Evolutionary conservation across 495 filamentous ascomycete genomes (phyloP), one percentile per base, ranked within the genome.

Genomic region (Penicillium diatomitis): DNA sequence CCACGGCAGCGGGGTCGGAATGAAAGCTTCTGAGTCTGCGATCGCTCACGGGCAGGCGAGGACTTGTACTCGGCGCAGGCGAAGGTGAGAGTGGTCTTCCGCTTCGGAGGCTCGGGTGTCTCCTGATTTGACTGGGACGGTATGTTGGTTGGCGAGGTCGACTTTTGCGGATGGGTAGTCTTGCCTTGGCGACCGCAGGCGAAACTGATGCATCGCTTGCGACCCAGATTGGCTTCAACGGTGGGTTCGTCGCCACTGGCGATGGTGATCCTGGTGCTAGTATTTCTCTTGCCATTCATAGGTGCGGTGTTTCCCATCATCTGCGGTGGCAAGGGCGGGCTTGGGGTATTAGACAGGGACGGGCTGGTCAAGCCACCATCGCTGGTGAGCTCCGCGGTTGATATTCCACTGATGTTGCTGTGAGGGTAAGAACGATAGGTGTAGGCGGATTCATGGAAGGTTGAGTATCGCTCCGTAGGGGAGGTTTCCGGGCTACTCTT

Each of bases 291-390:
- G 29, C 47, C 53, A 29, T 50, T 32, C 50, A 53, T 39, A 3
- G 58, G 46, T 4, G 39, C 33, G 12, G 55, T 44, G 46, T 64
- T 63, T 32, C 53, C 47, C 49, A 65, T 56, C 46, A 68, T 50
- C 20, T 61, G 62, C 32, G 74, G 61, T 0, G 83, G 80, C 4
- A 80, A 65, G 29, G 87, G 89, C 7, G 92, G 92, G 61, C 92
- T 98, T 5, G 91, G 88, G 8, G 89, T 88, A 60, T 79, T 87
- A 43, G 88, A 86, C 27, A 89, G 73, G n/a, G 88, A 82, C 38
- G 92, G 89, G 55, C 89, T 94, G n/a, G 90, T 95, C 37, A 88
- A 67, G 41, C 87, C 91, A 36, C 85, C 92, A 60, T 95, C 92
- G 66, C 89, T 95, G 30, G 88, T 96, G 46, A 95, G 72, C 52